Percentiles rank a stretch among this genome's conserved stretches.
These are phyloP conservation scores for Hyaloscypha hepaticicola DNA, from an alignment of 495 filamentous ascomycete species.

Conservation along the genomic window DNA sequence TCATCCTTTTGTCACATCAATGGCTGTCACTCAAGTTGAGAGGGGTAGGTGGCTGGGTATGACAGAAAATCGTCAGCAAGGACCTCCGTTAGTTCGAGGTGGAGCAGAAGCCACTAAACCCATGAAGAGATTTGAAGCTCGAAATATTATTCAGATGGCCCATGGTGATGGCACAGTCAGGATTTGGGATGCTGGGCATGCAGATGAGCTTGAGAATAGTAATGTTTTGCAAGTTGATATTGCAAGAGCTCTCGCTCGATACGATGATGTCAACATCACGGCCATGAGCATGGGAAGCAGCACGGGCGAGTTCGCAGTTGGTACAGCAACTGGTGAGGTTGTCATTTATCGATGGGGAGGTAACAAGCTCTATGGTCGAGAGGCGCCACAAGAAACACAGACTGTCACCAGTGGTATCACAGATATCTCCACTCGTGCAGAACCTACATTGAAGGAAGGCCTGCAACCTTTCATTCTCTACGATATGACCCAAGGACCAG, in stretches of 20 bases:
- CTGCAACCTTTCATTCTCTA: slow-evolving; percentile 78
- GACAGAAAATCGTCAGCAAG: slow-evolving; percentile 68
- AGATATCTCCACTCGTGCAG: slow-evolving; percentile 69
- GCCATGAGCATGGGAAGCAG: slow-evolving; percentile 71
- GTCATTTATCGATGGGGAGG: slow-evolving; percentile 83
- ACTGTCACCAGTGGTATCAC: slow-evolving; percentile 59
- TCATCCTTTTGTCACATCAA: slow-evolving; percentile 79
- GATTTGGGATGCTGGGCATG: slow-evolving; percentile 87
- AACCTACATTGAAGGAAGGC: slow-evolving; percentile 79
- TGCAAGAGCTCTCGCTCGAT: slow-evolving; percentile 74
- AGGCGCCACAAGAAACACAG: slow-evolving; percentile 50
- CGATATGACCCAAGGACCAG: slow-evolving; percentile 74
- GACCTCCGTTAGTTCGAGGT: slow-evolving; percentile 72
- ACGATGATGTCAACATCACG: slow-evolving; percentile 73
- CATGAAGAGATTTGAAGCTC: slow-evolving; percentile 71
- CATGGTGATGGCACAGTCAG: slow-evolving; percentile 86
- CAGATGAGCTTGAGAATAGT: slow-evolving; percentile 89
- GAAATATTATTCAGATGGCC: slow-evolving; percentile 77
- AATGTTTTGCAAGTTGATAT: slow-evolving; percentile 81
- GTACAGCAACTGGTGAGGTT: slow-evolving; percentile 77
- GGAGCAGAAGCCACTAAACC: slow-evolving; percentile 66
- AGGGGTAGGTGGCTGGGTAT: slow-evolving; percentile 87
- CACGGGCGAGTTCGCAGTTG: slow-evolving; percentile 82
- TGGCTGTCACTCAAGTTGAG: slow-evolving; percentile 65
- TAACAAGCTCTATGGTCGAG: slow-evolving; percentile 60